phyloP scores from a whole-genome alignment of 176 grass and related monocot genomes.

The Thalia dealbata region DNA sequence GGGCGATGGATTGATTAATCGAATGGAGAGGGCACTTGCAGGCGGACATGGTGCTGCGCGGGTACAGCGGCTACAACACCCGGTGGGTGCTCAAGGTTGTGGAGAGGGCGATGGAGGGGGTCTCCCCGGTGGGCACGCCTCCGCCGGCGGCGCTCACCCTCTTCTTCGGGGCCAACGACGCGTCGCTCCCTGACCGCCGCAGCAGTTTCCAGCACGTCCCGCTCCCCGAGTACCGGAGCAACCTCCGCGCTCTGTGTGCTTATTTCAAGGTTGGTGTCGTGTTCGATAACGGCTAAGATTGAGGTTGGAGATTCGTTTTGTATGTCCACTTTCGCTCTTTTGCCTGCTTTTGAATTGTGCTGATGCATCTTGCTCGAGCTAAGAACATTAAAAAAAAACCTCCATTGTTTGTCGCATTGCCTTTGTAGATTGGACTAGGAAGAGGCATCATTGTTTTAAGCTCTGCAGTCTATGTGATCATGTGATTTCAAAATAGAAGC shows the following conservation, averaged over 20 bases:
- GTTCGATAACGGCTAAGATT: background rate
- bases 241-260: conserved; percentile 57
- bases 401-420: background rate
- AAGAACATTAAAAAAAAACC: background rate
- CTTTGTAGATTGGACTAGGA: background rate
- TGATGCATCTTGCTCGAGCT: background rate
- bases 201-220: conserved; percentile 68
- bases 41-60: conserved; percentile 81
- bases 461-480: no score
- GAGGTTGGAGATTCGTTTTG: background rate
- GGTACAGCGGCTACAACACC: conserved; percentile 84
- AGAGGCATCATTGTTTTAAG: no score
- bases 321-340: background rate
- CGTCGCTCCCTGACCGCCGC: conserved; percentile 36
- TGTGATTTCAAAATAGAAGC: no score
- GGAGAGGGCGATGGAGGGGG: conserved; percentile 41
- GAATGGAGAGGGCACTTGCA: background rate
- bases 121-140: conserved; percentile 2
- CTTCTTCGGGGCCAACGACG: conserved; percentile 93
- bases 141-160: conserved; percentile 53
- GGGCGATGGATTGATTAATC: background rate
- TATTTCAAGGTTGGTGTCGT: conserved; percentile 47
- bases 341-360: background rate
- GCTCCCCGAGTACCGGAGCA: conserved; percentile 51
- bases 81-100: conserved; percentile 63